Base-by-base conservation (phyloP, 1,284 basidiomycete genomes). In the Austroboletus niveus region DNA sequence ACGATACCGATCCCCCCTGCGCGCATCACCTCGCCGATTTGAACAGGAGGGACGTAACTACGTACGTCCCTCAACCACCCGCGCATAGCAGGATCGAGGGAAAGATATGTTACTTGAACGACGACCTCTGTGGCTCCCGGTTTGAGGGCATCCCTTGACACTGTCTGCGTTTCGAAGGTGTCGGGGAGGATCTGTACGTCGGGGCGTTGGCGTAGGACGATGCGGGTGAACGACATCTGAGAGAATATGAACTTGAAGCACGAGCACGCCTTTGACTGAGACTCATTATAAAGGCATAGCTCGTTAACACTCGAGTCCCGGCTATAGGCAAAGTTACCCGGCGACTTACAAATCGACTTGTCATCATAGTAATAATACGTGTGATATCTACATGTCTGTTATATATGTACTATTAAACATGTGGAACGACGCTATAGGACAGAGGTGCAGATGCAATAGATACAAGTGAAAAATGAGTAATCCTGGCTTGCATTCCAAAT, bases 21-120 rank as follows among this genome's bases (percentile, higher is more conserved):
- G 27, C 93, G 81, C 93, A 96, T 91, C 27, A 84, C 83, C 67
- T 85, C 89, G 24, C 89, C 89, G 55, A 95, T 87, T 69, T 91
- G 72, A 10, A 95, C 91, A 5, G 85, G 87, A 17, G 78, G 79
- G 20, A 86, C 44, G 60, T 89, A 90, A 64, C 80, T 85, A 46
- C 87, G 77, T 17, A 63, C 66, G 64, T 92, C 88, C 47, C 79
- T 81, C 47, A 96, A 64, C 79, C 87, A 95, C 10, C 83, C 86
- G 34, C 92, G 81, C 90, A 94, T 93, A 1, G 89, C 89, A 32
- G 92, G 89, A 63, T 94, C 92, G 51, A 94, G 73, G 38, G 87
- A 89, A 20, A 92, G 67, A 73, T 85, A 92, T 44, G 84, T 83
- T 51, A 88, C 80, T 62, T 84, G 79, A 32, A 94, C 81, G 40